These are phyloP conservation scores for Moringa oleifera DNA, from an alignment of 345 rosid genomes.

Conservation along the genomic window DNA sequence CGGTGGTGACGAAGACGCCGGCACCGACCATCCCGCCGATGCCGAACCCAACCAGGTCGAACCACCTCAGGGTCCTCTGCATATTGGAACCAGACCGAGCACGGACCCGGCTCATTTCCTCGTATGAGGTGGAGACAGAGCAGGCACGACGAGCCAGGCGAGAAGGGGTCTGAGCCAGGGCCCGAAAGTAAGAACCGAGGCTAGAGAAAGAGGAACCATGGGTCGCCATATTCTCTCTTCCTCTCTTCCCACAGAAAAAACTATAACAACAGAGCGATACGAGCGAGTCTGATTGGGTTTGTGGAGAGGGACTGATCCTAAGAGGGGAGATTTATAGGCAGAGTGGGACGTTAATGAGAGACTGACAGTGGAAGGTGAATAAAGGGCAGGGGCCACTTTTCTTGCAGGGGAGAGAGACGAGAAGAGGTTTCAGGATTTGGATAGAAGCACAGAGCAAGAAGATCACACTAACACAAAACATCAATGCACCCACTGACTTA, in stretches of 20 bases:
- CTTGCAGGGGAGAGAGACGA: no score
- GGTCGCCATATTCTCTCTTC: constrained; percentile 21
- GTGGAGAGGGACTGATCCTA: no score
- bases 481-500: no score
- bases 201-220: constrained; percentile 56
- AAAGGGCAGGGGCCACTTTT: background rate
- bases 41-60: constrained; percentile 78
- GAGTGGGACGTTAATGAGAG: background rate
- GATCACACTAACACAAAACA: no score
- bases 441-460: no score
- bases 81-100: constrained; percentile 60
- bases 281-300: no score
- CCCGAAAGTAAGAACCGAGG: constrained; percentile 45
- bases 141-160: constrained; percentile 65
- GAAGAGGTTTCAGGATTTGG: no score
- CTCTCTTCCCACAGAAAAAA: background rate
- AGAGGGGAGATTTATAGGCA: background rate
- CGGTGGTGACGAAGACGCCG: constrained; percentile 84
- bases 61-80: constrained; percentile 76
- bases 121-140: constrained; percentile 61
- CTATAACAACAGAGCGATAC: background rate
- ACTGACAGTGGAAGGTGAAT: background rate
- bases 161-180: constrained; percentile 61
- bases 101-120: constrained; percentile 60
- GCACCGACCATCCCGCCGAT: constrained; percentile 99